A percentile compares a stretch with the other conserved stretches of the same genome.
Conservation (phyloP, 371 early-diverging fungal genomes). For the Mucor plumbeus region DNA sequence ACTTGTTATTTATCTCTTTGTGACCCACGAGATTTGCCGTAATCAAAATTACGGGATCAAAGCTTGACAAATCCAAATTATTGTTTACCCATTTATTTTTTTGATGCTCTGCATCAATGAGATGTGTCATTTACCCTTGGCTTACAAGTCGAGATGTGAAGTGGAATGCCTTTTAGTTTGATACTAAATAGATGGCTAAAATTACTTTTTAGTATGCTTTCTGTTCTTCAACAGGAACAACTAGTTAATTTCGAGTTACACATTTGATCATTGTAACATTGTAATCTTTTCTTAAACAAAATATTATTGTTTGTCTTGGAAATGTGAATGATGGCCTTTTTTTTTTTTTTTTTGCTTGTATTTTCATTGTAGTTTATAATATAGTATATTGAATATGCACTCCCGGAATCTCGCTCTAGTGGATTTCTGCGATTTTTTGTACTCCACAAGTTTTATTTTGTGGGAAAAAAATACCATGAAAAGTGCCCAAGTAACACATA, state of each 20-base stretch:
- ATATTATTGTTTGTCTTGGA: not conserved
- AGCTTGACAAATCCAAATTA: not conserved
- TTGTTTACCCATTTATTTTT: not conserved
- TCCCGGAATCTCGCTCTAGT: not conserved
- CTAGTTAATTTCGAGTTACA: not conserved
- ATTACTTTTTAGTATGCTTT: not conserved
- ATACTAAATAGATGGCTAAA: too few species aligned
- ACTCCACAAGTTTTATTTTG: slow-evolving; percentile 6
- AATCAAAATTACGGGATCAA: not conserved
- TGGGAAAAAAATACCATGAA: slow-evolving; percentile 1
- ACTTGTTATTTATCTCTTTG: not conserved
- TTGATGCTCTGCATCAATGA: not conserved
- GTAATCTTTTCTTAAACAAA: not conserved
- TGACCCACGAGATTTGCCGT: slow-evolving; percentile 7
- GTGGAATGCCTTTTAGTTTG: not conserved
- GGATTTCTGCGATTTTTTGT: not conserved
- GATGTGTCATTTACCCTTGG: not conserved
- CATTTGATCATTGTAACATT: not conserved
- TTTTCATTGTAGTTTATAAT: not conserved
- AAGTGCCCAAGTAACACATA: not conserved
- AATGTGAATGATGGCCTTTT: too few species aligned
- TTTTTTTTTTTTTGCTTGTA: not conserved
- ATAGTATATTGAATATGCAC: not conserved
- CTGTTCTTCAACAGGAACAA: not conserved
- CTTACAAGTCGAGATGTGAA: not conserved